A percentile compares a stretch with the other conserved stretches of the same genome.
These are phyloP conservation scores for Trypanosoma theileri DNA, from an alignment of 208 protist species.

Conservation along the genomic window DNA sequence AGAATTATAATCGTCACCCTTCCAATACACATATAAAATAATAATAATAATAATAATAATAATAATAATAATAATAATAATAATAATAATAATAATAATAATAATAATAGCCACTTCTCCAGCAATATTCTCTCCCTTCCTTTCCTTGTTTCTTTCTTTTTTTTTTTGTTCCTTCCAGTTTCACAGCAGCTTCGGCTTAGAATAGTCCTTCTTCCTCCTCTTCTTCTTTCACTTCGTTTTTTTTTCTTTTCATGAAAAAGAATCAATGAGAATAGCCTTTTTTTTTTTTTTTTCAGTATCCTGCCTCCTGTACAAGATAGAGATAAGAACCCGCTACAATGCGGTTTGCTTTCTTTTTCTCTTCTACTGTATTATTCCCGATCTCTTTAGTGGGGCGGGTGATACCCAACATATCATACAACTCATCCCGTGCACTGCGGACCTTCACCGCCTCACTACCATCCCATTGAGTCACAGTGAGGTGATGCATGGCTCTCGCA, in stretches of 20 bases:
- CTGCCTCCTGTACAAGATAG: constrained; percentile 77
- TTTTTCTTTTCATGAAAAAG: neutral
- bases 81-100: neutral
- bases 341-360: constrained; percentile 29
- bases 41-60: too few relatives aligned
- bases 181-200: too few relatives aligned
- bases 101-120: neutral
- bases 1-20: too few relatives aligned
- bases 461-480: constrained; percentile 81
- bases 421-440: constrained; percentile 62
- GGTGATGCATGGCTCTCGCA: constrained; percentile 51
- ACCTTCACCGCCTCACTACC: constrained; percentile 55
- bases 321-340: constrained; percentile 75
- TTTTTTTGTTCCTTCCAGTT: too few relatives aligned
- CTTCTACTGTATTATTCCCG: constrained; percentile 6
- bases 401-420: constrained; percentile 80
- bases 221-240: constrained; percentile 3
- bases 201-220: neutral
- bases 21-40: too few relatives aligned
- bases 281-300: constrained; percentile 50
- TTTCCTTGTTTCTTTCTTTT: too few relatives aligned
- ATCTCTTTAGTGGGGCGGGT: constrained; percentile 9
- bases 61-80: constrained; percentile 5
- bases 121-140: too few relatives aligned
- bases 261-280: neutral